phyloP scores from a whole-genome alignment of 2,329 filamentous ascomycete genomes.

The Pestalotiopsis sp. region DNA sequence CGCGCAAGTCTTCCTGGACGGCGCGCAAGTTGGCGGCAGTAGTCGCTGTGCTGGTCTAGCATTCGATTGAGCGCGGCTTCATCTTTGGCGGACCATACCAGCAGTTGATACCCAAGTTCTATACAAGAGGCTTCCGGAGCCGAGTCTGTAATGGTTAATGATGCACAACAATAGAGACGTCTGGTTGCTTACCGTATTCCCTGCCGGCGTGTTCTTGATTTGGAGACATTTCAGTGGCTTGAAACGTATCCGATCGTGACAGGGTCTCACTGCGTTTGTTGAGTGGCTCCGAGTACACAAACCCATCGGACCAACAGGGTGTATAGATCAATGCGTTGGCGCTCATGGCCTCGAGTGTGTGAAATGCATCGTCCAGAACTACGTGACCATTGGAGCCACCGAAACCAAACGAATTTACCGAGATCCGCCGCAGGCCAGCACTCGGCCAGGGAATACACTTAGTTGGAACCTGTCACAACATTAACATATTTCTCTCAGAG shows the following conservation, averaged over 20 bases:
- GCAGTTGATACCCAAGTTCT: constrained; percentile 12
- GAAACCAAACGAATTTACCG: constrained; percentile 25
- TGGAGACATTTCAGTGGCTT: no score
- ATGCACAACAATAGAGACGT: no score
- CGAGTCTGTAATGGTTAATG: neutral
- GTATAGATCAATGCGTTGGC: constrained; percentile 10
- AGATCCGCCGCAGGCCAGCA: constrained; percentile 14
- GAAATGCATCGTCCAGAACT: constrained; percentile 18
- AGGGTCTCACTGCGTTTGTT: neutral
- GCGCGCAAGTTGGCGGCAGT: constrained; percentile 18
- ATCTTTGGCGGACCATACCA: constrained; percentile 30
- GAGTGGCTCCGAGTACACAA: neutral
- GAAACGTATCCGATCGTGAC: no score
- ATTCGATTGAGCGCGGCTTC: constrained; percentile 28
- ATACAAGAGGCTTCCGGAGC: no score
- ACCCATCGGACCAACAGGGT: neutral
- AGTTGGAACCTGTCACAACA: constrained; percentile 11
- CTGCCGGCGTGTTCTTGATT: no score
- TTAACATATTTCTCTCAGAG: neutral
- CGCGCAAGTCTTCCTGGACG: constrained; percentile 16
- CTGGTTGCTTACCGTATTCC: no score
- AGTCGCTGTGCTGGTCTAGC: constrained; percentile 22
- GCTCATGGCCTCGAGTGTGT: constrained; percentile 12
- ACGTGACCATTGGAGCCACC: constrained; percentile 23
- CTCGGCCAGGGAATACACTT: constrained; percentile 16